Evolutionary conservation across 2,329 filamentous ascomycete genomes (phyloP), one percentile per base, ranked within the genome.

Genomic region (Paracoccidioides brasiliensis): DNA sequence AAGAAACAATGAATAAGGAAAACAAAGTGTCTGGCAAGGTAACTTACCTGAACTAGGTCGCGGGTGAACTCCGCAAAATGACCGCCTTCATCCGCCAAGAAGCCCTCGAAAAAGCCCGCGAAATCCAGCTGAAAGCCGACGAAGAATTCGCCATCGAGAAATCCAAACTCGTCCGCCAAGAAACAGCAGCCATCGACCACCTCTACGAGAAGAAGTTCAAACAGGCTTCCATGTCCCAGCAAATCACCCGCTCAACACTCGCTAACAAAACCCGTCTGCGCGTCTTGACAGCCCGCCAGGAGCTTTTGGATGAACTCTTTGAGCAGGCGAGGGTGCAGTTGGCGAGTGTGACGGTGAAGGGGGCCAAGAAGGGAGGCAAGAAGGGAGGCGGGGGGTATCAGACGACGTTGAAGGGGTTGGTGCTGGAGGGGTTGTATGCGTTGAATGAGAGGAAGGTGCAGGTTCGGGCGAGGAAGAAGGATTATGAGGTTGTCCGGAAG

Each of bases 11-110:
- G 14, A 22, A 10, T 4, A n/a, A 12, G 12, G 9, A 12, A 38
- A 40, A 8, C n/a, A 32, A 10, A 5, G 46, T 46, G 32, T 14
- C 52, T 10, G 42, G 53, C 56, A 57, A 56, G 56, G 28, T n/a
- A 40, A 44, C 58, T 58, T 55, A 59, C 50, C 37, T 22, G 28
- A 40, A 8, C 38, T 15, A 97, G 90, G 93, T 98, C 80, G 85
- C 88, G 76, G 85, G 88, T 76, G 93, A 98, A 83, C 88, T 98
- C 76, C 90, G 88, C 80, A 98, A 98, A 83, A 98, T 98, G 93
- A 97, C 93, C 58, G 91, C 90, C 70, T 98, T 98, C 82, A 98
- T 98, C 83, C 88, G 90, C 74, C 93, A 97, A 77, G 93, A 98
- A 78, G 93, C 93, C 57, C 82, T 86, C 68, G 93, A 98, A 72